Evolutionary conservation across 345 rosid species (phyloP).

Genomic region (Dipteronia sinensis): DNA sequence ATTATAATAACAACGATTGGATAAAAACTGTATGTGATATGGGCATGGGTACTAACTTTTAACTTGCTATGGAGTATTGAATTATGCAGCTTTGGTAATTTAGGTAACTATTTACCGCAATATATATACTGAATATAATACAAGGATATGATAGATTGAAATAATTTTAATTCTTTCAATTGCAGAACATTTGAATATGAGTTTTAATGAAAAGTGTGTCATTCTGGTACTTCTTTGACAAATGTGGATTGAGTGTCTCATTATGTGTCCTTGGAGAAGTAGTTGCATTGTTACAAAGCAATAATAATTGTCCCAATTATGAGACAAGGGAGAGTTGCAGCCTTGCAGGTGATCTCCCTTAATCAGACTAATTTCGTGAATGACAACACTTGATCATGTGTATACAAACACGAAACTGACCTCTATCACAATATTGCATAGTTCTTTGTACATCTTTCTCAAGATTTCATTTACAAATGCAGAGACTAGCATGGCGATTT

Average conservation of each 20-base stretch:
- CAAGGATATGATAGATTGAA: no score
- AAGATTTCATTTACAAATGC: background rate
- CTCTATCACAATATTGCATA: background rate
- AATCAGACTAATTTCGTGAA: background rate
- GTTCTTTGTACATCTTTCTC: background rate
- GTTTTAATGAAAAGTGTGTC: background rate
- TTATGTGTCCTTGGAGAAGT: background rate
- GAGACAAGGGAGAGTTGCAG: background rate
- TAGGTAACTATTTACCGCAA: background rate
- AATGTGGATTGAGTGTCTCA: background rate
- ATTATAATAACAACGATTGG: no score
- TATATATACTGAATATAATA: no score
- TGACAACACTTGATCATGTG: background rate
- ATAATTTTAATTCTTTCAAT: background rate
- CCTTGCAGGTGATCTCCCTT: background rate
- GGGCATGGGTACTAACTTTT: background rate
- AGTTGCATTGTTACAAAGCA: background rate
- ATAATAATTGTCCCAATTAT: background rate
- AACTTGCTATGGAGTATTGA: background rate
- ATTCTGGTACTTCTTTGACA: background rate
- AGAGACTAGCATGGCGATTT: background rate
- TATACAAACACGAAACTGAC: background rate
- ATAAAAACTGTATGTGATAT: background rate
- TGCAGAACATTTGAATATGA: background rate
- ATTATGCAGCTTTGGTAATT: background rate